phyloP scores from a whole-genome alignment of 2,329 filamentous ascomycete genomes.

The Neobulgaria alba region DNA sequence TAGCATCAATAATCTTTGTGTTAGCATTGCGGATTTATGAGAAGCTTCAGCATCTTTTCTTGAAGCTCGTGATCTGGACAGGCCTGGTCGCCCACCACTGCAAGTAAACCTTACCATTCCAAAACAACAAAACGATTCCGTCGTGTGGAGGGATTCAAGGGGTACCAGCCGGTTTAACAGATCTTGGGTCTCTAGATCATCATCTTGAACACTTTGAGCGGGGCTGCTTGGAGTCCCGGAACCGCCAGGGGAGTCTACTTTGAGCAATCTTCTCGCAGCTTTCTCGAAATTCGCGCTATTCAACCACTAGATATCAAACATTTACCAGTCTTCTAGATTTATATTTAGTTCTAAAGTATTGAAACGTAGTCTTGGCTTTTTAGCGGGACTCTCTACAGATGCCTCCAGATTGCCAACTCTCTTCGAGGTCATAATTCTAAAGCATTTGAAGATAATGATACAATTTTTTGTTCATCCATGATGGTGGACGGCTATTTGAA shows the following conservation, averaged over 20 bases:
- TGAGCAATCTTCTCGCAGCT: too few relatives aligned
- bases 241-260: too few relatives aligned
- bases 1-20: neutral
- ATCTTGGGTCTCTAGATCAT: neutral
- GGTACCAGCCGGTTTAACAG: neutral
- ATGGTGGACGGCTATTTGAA: neutral
- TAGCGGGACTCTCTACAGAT: neutral
- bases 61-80: neutral
- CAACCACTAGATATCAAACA: too few relatives aligned
- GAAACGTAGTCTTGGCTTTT: neutral
- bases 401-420: neutral
- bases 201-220: neutral
- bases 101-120: constrained; percentile 4
- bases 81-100: neutral
- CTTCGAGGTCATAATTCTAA: neutral
- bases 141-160: neutral
- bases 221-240: constrained; percentile 1
- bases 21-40: constrained; percentile 2
- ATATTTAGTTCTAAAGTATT: neutral
- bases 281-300: too few relatives aligned
- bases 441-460: neutral
- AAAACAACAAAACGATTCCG: constrained; percentile 1
- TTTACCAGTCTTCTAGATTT: constrained; percentile 1
- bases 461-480: neutral
- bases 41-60: neutral